Percentiles rank a stretch among this genome's conserved stretches.
Evolutionary conservation across 495 filamentous ascomycete genomes (phyloP).

Genomic region (Lophiostoma macrostomum): DNA sequence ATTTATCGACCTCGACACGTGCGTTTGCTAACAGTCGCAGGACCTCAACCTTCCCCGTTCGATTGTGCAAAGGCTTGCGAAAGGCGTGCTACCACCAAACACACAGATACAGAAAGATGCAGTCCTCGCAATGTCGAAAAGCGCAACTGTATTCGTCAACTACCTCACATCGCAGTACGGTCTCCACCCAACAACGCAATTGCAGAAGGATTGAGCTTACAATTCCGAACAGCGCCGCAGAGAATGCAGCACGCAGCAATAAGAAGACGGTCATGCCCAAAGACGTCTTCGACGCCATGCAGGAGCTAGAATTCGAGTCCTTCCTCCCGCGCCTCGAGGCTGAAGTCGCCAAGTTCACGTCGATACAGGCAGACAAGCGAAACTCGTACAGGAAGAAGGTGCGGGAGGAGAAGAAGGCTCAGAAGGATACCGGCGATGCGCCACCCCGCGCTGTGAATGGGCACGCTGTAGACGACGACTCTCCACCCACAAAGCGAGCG

Average conservation of each 20-base stretch:
- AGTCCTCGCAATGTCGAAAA: conserved; percentile 84
- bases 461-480: conserved; percentile 23
- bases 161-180: conserved; percentile 81
- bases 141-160: conserved; percentile 90
- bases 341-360: conserved; percentile 60
- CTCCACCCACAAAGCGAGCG: conserved; percentile 40
- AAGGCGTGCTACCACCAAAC: conserved; percentile 94
- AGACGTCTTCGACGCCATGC: conserved; percentile 79
- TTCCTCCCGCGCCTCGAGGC: conserved; percentile 65
- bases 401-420: conserved; percentile 45
- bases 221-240: conserved; percentile 63
- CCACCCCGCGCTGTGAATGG: conserved; percentile 17
- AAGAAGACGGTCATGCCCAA: conserved; percentile 83
- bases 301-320: conserved; percentile 76
- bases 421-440: background rate
- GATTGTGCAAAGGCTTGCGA: conserved; percentile 89
- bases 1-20: background rate
- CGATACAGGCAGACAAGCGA: conserved; percentile 63
- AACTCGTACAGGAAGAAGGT: conserved; percentile 56
- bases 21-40: conserved; percentile 45
- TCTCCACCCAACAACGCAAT: too few relatives aligned
- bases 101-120: conserved; percentile 94
- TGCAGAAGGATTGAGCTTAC: background rate
- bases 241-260: conserved; percentile 58
- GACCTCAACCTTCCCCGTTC: conserved; percentile 89